phyloP scores from a whole-genome alignment of 768 basidiomycete species.

The Dioszegia hungarica region DNA sequence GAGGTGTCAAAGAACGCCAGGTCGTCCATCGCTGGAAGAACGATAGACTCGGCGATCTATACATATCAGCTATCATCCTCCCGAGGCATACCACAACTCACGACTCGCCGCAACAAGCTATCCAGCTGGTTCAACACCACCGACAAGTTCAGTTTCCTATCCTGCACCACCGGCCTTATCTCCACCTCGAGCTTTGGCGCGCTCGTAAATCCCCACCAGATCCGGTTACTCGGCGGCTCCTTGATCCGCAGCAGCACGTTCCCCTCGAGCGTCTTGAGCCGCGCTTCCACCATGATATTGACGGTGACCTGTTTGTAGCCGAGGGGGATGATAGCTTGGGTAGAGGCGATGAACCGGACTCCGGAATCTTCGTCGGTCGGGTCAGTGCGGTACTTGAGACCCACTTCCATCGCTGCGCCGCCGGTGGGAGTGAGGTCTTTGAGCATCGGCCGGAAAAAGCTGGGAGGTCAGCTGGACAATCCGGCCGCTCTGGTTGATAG shows the following conservation, averaged over 20 bases:
- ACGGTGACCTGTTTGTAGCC: conserved; percentile 85
- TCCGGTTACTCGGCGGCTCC: conserved; percentile 85
- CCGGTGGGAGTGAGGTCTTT: conserved; percentile 95
- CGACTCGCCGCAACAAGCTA: conserved; percentile 77
- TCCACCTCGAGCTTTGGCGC: conserved; percentile 80
- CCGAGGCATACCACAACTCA: conserved; percentile 49
- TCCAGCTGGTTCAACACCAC: conserved; percentile 89
- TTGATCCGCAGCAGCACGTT: conserved; percentile 79
- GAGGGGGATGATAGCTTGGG: conserved; percentile 77
- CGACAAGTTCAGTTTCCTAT: conserved; percentile 87
- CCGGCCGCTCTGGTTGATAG: not conserved
- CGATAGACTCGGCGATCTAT: conserved; percentile 88
- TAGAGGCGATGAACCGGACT: conserved; percentile 80
- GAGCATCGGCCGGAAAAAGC: conserved; percentile 93
- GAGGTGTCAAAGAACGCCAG: conserved; percentile 87
- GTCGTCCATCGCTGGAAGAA: conserved; percentile 97
- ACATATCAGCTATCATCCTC: not conserved
- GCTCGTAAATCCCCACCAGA: conserved; percentile 89
- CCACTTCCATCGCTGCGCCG: conserved; percentile 78
- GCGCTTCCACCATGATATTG: conserved; percentile 80
- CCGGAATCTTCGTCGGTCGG: conserved; percentile 67
- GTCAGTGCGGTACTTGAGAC: conserved; percentile 50
- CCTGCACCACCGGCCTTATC: conserved; percentile 90
- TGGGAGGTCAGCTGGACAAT: conserved; percentile 35
- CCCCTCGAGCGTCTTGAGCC: conserved; percentile 83